Evolutionary conservation across 2,329 filamentous ascomycete species (phyloP).

Genomic region (Sclerotinia spermophila): DNA sequence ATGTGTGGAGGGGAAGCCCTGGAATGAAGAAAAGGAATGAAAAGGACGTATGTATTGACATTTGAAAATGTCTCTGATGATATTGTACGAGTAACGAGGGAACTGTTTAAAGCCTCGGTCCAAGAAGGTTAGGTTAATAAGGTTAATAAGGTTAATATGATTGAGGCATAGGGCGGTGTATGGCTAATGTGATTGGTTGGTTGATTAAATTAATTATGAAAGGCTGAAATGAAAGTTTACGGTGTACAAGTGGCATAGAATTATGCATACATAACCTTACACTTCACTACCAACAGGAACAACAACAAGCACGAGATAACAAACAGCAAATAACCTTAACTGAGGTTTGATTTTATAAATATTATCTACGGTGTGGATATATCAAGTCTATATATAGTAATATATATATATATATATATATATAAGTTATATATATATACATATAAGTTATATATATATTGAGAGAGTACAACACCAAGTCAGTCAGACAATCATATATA

Average conservation of each 20-base stretch:
- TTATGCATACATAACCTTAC: background rate
- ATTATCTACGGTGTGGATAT: background rate
- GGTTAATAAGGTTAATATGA: background rate
- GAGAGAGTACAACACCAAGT: background rate
- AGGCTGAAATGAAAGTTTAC: too few relatives aligned
- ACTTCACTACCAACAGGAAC: background rate
- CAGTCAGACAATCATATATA: background rate
- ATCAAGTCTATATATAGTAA: background rate
- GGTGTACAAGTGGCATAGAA: background rate
- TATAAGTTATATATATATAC: background rate
- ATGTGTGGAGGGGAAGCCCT: background rate
- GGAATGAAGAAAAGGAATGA: conserved; percentile 12
- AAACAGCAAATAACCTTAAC: background rate
- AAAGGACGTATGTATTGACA: conserved; percentile 10
- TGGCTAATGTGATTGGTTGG: conserved; percentile 2
- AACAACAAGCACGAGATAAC: background rate
- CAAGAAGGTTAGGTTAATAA: background rate
- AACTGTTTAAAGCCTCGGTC: conserved; percentile 14
- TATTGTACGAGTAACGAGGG: background rate
- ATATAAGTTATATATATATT: too few relatives aligned
- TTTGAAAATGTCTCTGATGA: conserved; percentile 13
- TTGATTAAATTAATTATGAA: background rate
- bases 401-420: background rate
- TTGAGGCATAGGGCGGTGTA: conserved; percentile 11
- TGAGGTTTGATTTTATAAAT: background rate